Evolutionary conservation across 495 filamentous ascomycete genomes (phyloP).

Genomic region (Apiosordaria backusii): DNA sequence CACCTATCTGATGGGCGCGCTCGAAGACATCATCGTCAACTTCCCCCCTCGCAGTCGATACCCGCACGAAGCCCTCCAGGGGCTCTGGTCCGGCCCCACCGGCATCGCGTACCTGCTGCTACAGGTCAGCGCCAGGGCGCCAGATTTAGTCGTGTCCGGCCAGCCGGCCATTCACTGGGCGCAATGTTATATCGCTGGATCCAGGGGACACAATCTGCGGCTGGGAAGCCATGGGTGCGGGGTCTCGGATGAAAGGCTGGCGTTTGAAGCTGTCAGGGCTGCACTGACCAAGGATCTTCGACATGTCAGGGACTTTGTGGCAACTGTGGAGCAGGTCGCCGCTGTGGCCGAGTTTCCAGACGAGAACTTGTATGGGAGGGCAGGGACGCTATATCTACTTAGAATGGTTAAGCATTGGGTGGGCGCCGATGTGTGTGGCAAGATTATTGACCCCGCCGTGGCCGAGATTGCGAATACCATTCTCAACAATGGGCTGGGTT

Average conservation of each 20-base stretch:
- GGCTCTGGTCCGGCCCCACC: constrained; percentile 58
- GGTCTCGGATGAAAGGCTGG: constrained; percentile 53
- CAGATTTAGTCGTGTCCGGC: constrained; percentile 44
- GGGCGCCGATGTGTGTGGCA: constrained; percentile 20
- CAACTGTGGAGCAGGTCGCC: constrained; percentile 36
- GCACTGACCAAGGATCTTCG: constrained; percentile 42
- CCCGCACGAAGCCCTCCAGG: constrained; percentile 33
- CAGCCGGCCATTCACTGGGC: constrained; percentile 47
- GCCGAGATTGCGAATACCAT: constrained; percentile 36
- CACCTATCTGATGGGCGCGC: constrained; percentile 21
- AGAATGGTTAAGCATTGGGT: constrained; percentile 39
- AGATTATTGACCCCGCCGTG: constrained; percentile 35
- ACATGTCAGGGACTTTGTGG: constrained; percentile 44
- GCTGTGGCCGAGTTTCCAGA: constrained; percentile 31
- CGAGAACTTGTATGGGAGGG: constrained; percentile 59
- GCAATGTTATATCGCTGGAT: constrained; percentile 44
- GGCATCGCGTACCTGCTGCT: constrained; percentile 59
- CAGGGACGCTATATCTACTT: constrained; percentile 60
- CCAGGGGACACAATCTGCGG: constrained; percentile 34
- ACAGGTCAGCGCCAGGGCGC: constrained; percentile 44
- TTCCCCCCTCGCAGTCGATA: constrained; percentile 31
- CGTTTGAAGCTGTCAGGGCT: constrained; percentile 50
- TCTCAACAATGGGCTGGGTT: constrained; percentile 31
- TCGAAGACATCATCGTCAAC: constrained; percentile 34
- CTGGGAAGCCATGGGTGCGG: constrained; percentile 46